phyloP scores from a whole-genome alignment of 352 stramenopile species.

The Phytophthora colocasiae region DNA sequence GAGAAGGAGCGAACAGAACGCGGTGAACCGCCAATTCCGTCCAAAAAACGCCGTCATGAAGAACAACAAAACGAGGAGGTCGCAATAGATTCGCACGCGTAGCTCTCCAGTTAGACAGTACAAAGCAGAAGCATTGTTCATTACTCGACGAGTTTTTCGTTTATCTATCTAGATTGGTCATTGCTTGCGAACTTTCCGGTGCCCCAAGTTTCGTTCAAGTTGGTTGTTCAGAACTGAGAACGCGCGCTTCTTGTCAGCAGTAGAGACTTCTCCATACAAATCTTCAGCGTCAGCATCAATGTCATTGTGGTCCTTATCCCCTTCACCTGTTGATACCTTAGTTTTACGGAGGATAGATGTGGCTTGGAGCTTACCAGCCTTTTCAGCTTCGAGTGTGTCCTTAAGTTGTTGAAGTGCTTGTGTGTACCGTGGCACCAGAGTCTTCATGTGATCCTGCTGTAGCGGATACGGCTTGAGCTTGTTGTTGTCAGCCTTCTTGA shows the following conservation, averaged over 20 bases:
- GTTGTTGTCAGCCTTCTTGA: constrained; percentile 85
- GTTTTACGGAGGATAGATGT: constrained; percentile 48
- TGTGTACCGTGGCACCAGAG: constrained; percentile 77
- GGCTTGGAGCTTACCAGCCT: constrained; percentile 64
- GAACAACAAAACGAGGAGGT: constrained; percentile 9
- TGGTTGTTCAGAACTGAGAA: constrained; percentile 63
- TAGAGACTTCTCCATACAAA: constrained; percentile 41
- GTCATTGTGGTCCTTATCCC: constrained; percentile 1
- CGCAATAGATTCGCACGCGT: constrained; percentile 8
- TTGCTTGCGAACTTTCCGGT: constrained; percentile 49
- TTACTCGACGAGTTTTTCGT: constrained; percentile 9
- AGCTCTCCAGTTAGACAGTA: constrained; percentile 15
- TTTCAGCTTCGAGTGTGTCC: constrained; percentile 80
- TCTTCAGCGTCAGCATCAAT: constrained; percentile 14
- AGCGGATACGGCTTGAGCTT: constrained; percentile 73
- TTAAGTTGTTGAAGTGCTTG: constrained; percentile 77
- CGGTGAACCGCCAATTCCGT: constrained; percentile 13
- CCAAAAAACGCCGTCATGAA: constrained; percentile 29
- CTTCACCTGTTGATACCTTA: constrained; percentile 10
- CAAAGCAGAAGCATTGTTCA: constrained; percentile 24
- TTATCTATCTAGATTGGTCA: constrained; percentile 43
- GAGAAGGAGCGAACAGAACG: constrained; percentile 46
- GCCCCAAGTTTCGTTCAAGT: constrained; percentile 63
- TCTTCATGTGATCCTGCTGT: constrained; percentile 81
- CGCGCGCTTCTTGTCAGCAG: constrained; percentile 61